Base-by-base conservation (phyloP, 2,329 filamentous ascomycete genomes). In the Trichoderma gracile region DNA sequence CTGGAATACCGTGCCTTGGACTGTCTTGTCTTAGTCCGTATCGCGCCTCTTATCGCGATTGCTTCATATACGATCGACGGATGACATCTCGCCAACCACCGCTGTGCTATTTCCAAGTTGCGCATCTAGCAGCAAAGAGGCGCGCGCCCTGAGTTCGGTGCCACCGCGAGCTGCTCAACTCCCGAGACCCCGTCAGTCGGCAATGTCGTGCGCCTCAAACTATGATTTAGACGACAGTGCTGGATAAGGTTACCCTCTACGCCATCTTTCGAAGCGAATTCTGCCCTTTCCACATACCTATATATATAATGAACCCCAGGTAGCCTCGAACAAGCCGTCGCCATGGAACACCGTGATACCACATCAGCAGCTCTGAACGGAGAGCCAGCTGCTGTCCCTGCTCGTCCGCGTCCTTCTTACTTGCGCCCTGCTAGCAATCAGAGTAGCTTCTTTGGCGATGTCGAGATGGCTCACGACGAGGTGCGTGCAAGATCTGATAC, bases 401-500 rank as follows among this genome's bases (percentile, higher is more conserved):
- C 64, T 46, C 70, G 63, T 55, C 63, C 59, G 14, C 49, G 40
- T 25, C 67, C 25, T 61, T 74, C 58, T 73, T 91, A 67, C 91
- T 92, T 76, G 27, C 82, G 88, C 61, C 81, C 89, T 63, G 82
- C 82, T 69, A 90, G 88, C 58, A 91, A 91, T 72, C 82, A 87
- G 71, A 92, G 90, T 78, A 87, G 84, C 77, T 82, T 97, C 70
- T 89, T 97, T 71, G 92, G 92, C 69, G 92, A 97, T 77, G 93
- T 98, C n/a, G 94, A 97, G 76, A 98, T 99, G 95, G 94, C 95
- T 21, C 92, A 96, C 58, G 92, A 97, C 75, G 94, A 98, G 85
- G 91, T 95, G 71, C 65, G 69, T 57, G 46, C 25, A 43, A 55
- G 56, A 14, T 9, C 23, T 19, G 52, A 17, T 5, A 9, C 19